These are phyloP conservation scores for Arabidopsis lyrata DNA, from an alignment of 441 rosid genomes.

Conservation along the genomic window DNA sequence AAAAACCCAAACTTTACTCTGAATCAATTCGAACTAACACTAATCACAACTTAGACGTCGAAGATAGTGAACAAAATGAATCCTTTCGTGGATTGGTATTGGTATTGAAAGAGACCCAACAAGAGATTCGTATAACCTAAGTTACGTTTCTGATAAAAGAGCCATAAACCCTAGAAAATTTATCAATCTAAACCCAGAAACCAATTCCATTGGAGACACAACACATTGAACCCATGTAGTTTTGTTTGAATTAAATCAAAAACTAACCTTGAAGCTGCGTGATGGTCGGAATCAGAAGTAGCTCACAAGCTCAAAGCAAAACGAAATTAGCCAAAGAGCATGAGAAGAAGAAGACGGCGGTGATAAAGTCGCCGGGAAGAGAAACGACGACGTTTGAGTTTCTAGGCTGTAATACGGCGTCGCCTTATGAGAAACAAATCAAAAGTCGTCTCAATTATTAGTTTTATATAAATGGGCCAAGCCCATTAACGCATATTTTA, in stretches of 20 bases:
- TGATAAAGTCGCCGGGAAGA: not conserved
- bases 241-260: not conserved
- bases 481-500: not conserved
- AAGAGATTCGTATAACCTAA: not conserved
- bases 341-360: not conserved
- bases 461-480: not conserved
- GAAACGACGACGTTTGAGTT: not conserved
- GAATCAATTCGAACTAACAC: not conserved
- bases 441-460: no score
- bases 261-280: conserved; percentile 11
- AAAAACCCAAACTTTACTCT: conserved; percentile 1
- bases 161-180: not conserved
- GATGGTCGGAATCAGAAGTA: conserved; percentile 1
- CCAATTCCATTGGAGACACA: not conserved
- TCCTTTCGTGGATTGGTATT: not conserved
- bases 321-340: not conserved
- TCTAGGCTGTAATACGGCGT: not conserved
- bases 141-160: not conserved
- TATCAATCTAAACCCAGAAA: conserved; percentile 2
- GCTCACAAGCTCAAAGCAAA: not conserved
- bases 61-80: not conserved
- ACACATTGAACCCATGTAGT: not conserved
- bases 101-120: not conserved
- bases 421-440: not conserved
- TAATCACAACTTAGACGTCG: not conserved